These are phyloP conservation scores for Furcasterigmium sp. DNA, from an alignment of 2,329 filamentous ascomycete species.

Conservation along the genomic window DNA sequence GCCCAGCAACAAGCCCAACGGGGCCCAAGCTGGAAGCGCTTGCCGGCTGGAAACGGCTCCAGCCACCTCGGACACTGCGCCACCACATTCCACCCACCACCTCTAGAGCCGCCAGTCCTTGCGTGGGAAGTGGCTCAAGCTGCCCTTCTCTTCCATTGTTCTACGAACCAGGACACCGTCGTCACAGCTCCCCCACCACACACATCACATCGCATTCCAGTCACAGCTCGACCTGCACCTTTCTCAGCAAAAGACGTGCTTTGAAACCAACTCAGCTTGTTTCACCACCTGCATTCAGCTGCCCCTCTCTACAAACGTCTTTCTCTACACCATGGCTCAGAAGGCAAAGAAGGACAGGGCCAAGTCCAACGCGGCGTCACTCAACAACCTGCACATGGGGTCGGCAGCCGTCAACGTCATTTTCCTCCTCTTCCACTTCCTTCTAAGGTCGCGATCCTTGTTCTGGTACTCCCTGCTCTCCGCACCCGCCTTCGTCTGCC, in stretches of 20 bases:
- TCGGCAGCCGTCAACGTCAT: slow-evolving; percentile 65
- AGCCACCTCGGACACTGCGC: not conserved
- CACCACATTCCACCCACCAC: not conserved
- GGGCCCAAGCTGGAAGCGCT: not conserved
- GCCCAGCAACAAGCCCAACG: slow-evolving; percentile 11
- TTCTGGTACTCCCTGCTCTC: slow-evolving; percentile 69
- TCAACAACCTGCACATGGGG: slow-evolving; percentile 78
- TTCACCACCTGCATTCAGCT: not conserved
- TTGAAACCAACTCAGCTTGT: no score
- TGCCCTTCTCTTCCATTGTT: no score
- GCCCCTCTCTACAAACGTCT: no score
- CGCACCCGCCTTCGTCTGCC: slow-evolving; percentile 68
- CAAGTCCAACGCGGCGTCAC: slow-evolving; percentile 68
- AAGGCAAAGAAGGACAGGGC: slow-evolving; percentile 64
- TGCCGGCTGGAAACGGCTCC: not conserved
- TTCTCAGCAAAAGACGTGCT: no score
- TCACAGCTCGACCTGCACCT: not conserved
- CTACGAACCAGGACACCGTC: no score
- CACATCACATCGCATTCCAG: not conserved
- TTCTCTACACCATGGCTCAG: slow-evolving; percentile 54
- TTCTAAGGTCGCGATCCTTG: slow-evolving; percentile 60
- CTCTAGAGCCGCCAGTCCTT: no score
- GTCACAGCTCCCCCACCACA: not conserved
- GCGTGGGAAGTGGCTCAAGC: no score
- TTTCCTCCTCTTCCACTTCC: slow-evolving; percentile 68